Evolutionary conservation across 176 grass and related monocot species (phyloP).

Genomic region (Carex scoparia): DNA sequence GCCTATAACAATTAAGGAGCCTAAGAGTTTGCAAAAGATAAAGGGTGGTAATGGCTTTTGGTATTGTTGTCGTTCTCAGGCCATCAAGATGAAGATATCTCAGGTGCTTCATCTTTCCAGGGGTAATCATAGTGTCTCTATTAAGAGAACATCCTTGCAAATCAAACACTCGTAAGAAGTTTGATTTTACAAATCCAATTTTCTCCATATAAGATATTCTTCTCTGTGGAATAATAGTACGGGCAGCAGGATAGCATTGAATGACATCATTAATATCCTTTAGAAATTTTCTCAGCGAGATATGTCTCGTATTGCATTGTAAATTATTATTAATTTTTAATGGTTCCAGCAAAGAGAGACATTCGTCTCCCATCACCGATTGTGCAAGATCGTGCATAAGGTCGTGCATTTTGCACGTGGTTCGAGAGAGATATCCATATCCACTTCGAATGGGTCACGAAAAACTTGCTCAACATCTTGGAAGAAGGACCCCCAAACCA

Average conservation of each 20-base stretch:
- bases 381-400: constrained; percentile 17
- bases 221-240: too few relatives aligned
- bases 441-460: too few relatives aligned
- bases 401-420: constrained; percentile 25
- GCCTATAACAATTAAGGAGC: background rate
- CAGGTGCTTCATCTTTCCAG: constrained; percentile 4
- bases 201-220: too few relatives aligned
- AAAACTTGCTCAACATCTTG: constrained; percentile 10
- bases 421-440: background rate
- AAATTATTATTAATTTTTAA: too few relatives aligned
- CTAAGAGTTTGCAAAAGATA: background rate
- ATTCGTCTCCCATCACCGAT: background rate
- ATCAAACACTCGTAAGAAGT: background rate
- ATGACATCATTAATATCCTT: background rate
- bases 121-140: background rate
- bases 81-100: background rate
- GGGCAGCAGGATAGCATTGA: background rate
- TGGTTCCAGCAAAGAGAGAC: background rate
- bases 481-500: constrained; percentile 13
- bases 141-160: rapidly evolving
- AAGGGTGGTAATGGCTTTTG: background rate
- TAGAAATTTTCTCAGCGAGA: too few relatives aligned
- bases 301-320: too few relatives aligned
- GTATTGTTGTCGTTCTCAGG: background rate
- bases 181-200: background rate